Conservation (phyloP, 805 yeast species). For the Yamadazyma philogaea region DNA sequence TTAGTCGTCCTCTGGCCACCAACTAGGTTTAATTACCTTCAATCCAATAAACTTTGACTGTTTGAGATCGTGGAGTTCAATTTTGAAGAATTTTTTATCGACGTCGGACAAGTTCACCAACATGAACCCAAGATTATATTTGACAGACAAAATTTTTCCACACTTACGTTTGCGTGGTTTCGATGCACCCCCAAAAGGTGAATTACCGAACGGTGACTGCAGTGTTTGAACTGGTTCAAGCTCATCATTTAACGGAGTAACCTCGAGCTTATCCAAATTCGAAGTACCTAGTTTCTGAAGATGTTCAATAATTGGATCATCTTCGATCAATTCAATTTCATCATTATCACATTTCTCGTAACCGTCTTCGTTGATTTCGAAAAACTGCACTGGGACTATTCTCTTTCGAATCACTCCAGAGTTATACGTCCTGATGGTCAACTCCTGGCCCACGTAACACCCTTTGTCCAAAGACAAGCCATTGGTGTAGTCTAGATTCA, state of each 20-base stretch:
- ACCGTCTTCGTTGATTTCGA: conserved; percentile 15
- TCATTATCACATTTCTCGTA: conserved; percentile 11
- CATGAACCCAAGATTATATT: conserved; percentile 66
- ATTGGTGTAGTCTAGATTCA: conserved; percentile 74
- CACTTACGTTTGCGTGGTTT: conserved; percentile 42
- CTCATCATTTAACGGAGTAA: conserved; percentile 21
- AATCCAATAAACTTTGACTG: conserved; percentile 36
- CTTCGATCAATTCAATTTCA: conserved; percentile 15
- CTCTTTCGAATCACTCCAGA: conserved; percentile 83
- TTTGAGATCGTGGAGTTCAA: conserved; percentile 23
- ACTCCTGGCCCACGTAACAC: conserved; percentile 94
- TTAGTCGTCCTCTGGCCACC: conserved; percentile 59
- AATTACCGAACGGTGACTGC: conserved; percentile 14
- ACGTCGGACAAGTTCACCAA: conserved; percentile 46
- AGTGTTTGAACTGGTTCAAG: conserved; percentile 8
- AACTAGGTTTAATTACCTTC: conserved; percentile 58
- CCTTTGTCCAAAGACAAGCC: conserved; percentile 89
- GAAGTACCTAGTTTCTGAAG: conserved; percentile 15
- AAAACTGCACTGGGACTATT: conserved; percentile 59
- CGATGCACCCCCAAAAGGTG: conserved; percentile 41
- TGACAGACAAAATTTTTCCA: conserved; percentile 58
- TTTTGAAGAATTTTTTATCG: conserved; percentile 40
- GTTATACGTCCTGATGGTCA: conserved; percentile 83
- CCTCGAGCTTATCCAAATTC: conserved; percentile 15
- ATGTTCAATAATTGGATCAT: conserved; percentile 18